Base-by-base conservation (phyloP, 805 yeast genomes). In the Candida saitoana region DNA sequence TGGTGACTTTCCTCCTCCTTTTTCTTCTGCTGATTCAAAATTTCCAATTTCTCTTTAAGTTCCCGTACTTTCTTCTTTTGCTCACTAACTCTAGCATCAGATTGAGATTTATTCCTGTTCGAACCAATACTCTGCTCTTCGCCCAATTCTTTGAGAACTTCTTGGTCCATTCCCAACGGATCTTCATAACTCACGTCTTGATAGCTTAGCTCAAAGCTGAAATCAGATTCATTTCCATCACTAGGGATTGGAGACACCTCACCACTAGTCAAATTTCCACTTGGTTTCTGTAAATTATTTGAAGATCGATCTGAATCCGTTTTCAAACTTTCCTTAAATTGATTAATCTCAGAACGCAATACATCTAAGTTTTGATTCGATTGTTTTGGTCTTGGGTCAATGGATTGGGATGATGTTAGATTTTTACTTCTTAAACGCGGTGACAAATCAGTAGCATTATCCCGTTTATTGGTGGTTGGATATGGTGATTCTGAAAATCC, bases 101-200 rank as follows among this genome's bases (percentile, higher is more conserved):
- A 27, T 25, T 35, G 18, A 31, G 40, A 6, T 22, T 34, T 14
- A 32, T 18, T 31, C 11, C 27, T 22, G 11, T 11, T 22, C 6
- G 6, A 7, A 22, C 27, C 27, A 8, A 14, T 14, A 12, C 33
- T 12, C 11, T 30, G 33, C 15, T 33, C 27, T 11, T 34, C 27
- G 20, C 18, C 18, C 7, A 34, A 24, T 11, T 20, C 65, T 18
- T 45, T 38, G 25, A 55, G 54, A 12, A 54, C 57, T 17, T 64
- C 66, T 14, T 49, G 42, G 36, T 65, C 70, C 17, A 66, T 59
- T 3, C 71, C 71, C 24, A 67, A 49, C 3, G 65, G 46, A 41
- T 67, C 73, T 35, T 67, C 72, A 43, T 59, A 63, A 40, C 67
- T 62, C 33, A 69, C 52, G 39, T 69, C 72, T 42, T 66, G 71